Conservation (phyloP, 768 basidiomycete species). For the Podaxis mareebaensis region DNA sequence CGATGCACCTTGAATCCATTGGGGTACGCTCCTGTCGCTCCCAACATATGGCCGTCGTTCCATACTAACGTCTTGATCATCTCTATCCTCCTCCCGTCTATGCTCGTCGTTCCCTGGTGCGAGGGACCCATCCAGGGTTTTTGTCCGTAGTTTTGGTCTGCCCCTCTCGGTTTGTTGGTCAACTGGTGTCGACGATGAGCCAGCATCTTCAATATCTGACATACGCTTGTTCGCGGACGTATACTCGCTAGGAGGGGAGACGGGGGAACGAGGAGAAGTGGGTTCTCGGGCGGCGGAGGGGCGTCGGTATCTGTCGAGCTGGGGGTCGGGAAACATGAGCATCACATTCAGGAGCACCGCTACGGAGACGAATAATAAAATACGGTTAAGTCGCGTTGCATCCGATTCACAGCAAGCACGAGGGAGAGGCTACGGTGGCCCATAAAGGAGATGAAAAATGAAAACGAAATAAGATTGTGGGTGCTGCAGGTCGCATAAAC, state of each 20-base stretch:
- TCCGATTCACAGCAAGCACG: conserved; percentile 3
- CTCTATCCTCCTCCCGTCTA: background rate
- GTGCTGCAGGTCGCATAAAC: background rate
- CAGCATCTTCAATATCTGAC: background rate
- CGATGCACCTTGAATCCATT: conserved; percentile 40
- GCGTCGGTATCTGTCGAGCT: conserved; percentile 55
- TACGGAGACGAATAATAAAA: background rate
- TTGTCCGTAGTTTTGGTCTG: conserved; percentile 26
- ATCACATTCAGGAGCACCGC: background rate
- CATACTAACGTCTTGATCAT: conserved; percentile 17
- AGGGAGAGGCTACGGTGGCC: background rate
- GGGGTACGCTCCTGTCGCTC: conserved; percentile 29
- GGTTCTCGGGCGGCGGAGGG: conserved; percentile 31
- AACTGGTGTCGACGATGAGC: conserved; percentile 12
- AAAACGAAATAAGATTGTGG: background rate
- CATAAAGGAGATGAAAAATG: background rate
- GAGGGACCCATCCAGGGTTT: conserved; percentile 23
- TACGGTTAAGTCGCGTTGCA: background rate
- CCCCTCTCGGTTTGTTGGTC: conserved; percentile 20
- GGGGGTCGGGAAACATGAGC: background rate
- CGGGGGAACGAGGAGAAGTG: conserved; percentile 17
- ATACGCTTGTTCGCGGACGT: conserved; percentile 7
- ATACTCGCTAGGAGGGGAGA: conserved; percentile 15
- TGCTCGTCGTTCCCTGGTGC: conserved; percentile 16
- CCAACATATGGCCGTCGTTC: conserved; percentile 23